phyloP scores from a whole-genome alignment of 257 asterid species.

The Voacanga thouarsii region DNA sequence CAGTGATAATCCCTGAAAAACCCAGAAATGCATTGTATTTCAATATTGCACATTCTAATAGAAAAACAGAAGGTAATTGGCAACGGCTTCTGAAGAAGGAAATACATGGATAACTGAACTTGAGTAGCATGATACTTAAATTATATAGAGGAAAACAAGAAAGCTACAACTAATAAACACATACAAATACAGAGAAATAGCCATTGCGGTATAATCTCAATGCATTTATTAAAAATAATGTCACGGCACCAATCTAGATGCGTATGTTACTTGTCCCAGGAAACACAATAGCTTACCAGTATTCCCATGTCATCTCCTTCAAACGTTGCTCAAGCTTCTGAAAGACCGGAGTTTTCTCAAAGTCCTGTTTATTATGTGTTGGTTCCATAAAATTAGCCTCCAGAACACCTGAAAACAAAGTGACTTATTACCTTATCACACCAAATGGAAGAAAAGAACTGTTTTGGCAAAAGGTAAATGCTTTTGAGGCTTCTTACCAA shows the following conservation, averaged over 20 bases:
- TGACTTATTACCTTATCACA: slow-evolving; percentile 12
- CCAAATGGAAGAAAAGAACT: not conserved
- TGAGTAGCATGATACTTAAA: not conserved
- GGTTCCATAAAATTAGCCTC: slow-evolving; percentile 91
- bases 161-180: not conserved
- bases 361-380: slow-evolving; percentile 90
- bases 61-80: not conserved
- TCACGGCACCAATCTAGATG: not conserved
- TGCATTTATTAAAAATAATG: not conserved
- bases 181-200: not conserved
- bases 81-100: not conserved
- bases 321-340: slow-evolving; percentile 88
- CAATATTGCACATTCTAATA: not conserved
- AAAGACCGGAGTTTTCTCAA: slow-evolving; percentile 87
- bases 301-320: slow-evolving; percentile 81
- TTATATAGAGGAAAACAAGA: not conserved
- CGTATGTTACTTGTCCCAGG: not conserved
- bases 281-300: slow-evolving; percentile 56
- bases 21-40: not conserved
- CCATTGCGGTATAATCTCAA: not conserved
- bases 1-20: slow-evolving; percentile 47
- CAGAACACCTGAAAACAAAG: slow-evolving; percentile 56
- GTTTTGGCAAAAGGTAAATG: slow-evolving; percentile 4
- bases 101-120: not conserved
- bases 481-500: slow-evolving; percentile 55